Base-by-base conservation (phyloP, 495 filamentous ascomycete genomes). In the Aspergillus affinis region DNA sequence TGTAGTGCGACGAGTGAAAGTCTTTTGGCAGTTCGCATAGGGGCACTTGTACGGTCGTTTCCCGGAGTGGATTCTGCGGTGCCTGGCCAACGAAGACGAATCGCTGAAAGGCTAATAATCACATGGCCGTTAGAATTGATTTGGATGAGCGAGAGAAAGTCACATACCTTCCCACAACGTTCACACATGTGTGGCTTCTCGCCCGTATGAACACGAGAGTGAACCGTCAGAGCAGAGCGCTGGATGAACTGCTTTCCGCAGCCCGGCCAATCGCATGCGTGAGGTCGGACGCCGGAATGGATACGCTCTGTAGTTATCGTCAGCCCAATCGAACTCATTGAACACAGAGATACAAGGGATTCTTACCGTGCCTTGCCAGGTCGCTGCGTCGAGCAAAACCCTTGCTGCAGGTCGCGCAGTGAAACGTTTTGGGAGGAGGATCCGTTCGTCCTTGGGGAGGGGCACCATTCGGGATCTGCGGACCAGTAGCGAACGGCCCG, bases 181-280 rank as follows among this genome's bases (percentile, higher is more conserved):
- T 98, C 95, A 71, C 94, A 98, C 88, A 93, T 92, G 68, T 98
- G 94, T 8, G 94, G 94, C 72, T 98, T 98, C 73, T 98, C 94
- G 49, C 94, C 94, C 2, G 94, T 98, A 66, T 98, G 94, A 32
- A 98, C 94, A 53, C 94, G 88, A 61, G 88, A 85, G 73, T 98
- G 94, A 4, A 98, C 94, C 1, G 94, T 98, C 72, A 98, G 79
- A 9, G 94, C 94, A n/a, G 94, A 97, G 36, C 94, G 86, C 68
- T 98, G 94, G 63, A 98, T 98, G 71, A 98, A 98, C 67, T 93
- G 92, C 71, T 98, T 98, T 30, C 87, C 87, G 73, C 94, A 98
- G 18, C 88, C 88, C 45, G 89, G 89, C 71, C 85, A 89, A 62
- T 96, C 93, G 73, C 94, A 98, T 48, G 92, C 90, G 73, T 98